Conservation (phyloP, 2,329 filamentous ascomycete genomes). For the Colletotrichum neosansevieriae region DNA sequence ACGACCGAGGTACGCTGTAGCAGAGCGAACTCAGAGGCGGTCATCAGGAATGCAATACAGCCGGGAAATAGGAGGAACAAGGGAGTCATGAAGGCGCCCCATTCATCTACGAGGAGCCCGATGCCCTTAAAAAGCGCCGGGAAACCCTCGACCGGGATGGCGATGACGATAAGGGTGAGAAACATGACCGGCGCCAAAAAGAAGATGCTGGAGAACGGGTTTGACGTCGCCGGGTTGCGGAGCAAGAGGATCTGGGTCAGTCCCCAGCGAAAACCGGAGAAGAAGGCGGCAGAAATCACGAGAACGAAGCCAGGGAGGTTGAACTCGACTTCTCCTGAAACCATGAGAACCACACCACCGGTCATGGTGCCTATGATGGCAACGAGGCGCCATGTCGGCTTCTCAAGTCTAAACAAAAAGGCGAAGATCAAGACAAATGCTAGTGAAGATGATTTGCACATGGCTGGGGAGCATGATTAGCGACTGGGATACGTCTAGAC, state of each 20-base stretch:
- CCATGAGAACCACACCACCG: conserved; percentile 95
- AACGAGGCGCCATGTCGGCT: conserved; percentile 86
- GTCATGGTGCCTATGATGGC: conserved; percentile 94
- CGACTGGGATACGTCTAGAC: neutral
- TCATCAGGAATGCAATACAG: conserved; percentile 94
- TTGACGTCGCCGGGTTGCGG: conserved; percentile 92
- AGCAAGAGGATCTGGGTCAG: conserved; percentile 96
- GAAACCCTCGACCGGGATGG: conserved; percentile 88
- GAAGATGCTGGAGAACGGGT: conserved; percentile 97
- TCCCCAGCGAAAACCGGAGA: conserved; percentile 97
- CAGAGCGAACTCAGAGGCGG: conserved; percentile 93
- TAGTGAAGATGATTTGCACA: conserved; percentile 98
- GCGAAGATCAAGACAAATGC: conserved; percentile 96
- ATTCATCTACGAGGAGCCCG: conserved; percentile 70
- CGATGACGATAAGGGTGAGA: conserved; percentile 80
- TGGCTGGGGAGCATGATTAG: conserved; percentile 65
- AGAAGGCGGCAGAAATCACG: conserved; percentile 93
- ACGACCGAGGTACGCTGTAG: conserved; percentile 96
- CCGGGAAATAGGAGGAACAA: conserved; percentile 90
- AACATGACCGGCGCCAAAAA: conserved; percentile 99
- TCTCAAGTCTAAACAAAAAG: conserved; percentile 91
- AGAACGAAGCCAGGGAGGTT: conserved; percentile 87
- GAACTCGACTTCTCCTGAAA: conserved; percentile 93
- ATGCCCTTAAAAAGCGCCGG: conserved; percentile 75
- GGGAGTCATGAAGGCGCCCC: conserved; percentile 75